A percentile compares a stretch with the other conserved stretches of the same genome.
Evolutionary conservation across 139 green algal genomes (phyloP).

Genomic region (Volvox africanus): DNA sequence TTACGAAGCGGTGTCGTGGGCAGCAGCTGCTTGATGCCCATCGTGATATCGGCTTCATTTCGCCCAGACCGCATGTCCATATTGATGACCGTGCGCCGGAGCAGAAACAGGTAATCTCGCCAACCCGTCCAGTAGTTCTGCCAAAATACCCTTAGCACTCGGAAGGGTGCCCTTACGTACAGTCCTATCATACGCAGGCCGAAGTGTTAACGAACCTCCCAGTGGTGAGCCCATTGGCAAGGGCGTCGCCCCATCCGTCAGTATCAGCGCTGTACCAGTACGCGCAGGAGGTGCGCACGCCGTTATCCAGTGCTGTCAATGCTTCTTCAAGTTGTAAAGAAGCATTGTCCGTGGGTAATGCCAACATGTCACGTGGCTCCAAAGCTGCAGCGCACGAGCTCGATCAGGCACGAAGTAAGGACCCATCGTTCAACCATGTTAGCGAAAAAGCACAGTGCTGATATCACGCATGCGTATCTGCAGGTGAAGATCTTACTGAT

Average conservation of each 20-base stretch:
- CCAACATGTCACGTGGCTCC: too few relatives aligned
- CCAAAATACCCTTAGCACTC: too few relatives aligned
- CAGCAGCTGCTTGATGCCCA: neutral
- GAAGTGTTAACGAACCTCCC: neutral
- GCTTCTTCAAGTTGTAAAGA: too few relatives aligned
- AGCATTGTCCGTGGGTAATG: too few relatives aligned
- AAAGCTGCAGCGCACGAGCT: too few relatives aligned
- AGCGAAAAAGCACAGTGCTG: too few relatives aligned
- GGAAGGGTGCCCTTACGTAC: neutral
- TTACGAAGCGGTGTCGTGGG: neutral
- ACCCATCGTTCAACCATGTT: too few relatives aligned
- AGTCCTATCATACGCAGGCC: neutral
- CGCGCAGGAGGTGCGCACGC: conserved; percentile 3
- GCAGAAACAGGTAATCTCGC: too few relatives aligned
- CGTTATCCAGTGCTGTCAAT: neutral
- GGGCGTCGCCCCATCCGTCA: neutral
- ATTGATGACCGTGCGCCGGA: too few relatives aligned
- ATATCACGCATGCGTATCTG: neutral
- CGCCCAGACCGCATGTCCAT: neutral
- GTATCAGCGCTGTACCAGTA: conserved; percentile 17
- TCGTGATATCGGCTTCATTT: neutral
- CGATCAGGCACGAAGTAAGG: too few relatives aligned
- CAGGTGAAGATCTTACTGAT: conserved; percentile 1
- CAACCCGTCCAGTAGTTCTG: too few relatives aligned
- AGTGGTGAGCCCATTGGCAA: neutral